These are phyloP conservation scores for Penicillium taxi DNA, from an alignment of 495 filamentous ascomycete genomes.

Conservation along the genomic window DNA sequence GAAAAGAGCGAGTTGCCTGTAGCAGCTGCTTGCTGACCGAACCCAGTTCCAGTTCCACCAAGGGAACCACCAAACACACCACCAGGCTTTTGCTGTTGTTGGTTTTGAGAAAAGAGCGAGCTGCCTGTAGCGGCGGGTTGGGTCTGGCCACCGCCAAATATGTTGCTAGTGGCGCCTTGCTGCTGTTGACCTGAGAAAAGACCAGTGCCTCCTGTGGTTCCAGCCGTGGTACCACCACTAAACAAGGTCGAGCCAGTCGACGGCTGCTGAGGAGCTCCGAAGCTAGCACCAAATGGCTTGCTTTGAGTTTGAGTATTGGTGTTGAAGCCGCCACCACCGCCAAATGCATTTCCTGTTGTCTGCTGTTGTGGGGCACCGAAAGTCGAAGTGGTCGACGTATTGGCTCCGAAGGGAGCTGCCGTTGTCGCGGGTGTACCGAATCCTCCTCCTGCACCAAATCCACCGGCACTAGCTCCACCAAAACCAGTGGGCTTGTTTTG, in stretches of 20 bases:
- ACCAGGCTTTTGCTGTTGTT: conserved; percentile 42
- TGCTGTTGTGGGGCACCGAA: conserved; percentile 36
- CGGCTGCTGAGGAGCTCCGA: conserved; percentile 33
- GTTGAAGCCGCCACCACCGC: conserved; percentile 40
- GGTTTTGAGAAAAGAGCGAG: conserved; percentile 20
- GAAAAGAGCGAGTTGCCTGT: no score
- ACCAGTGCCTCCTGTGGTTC: conserved; percentile 24
- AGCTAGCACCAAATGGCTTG: conserved; percentile 36
- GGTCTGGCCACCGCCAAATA: conserved; percentile 37
- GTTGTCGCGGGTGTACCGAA: conserved; percentile 29
- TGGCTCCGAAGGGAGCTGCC: conserved; percentile 27
- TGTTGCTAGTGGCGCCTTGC: conserved; percentile 28
- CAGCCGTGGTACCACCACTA: conserved; percentile 22
- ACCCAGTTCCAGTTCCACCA: conserved; percentile 1
- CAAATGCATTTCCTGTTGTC: no score
- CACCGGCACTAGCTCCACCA: conserved; percentile 23
- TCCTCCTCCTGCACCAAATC: no score
- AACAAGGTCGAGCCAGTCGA: conserved; percentile 35
- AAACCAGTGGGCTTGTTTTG: conserved; percentile 34
- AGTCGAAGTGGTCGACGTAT: conserved; percentile 25
- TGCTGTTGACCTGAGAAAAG: conserved; percentile 41
- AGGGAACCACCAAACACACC: conserved; percentile 10
- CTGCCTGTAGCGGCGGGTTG: conserved; percentile 24
- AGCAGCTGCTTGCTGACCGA: background rate
- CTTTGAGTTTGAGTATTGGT: conserved; percentile 35